A percentile compares a stretch with the other conserved stretches of the same genome.
Evolutionary conservation across 2,329 filamentous ascomycete species (phyloP).

Genomic region (Juglanconis juglandina): DNA sequence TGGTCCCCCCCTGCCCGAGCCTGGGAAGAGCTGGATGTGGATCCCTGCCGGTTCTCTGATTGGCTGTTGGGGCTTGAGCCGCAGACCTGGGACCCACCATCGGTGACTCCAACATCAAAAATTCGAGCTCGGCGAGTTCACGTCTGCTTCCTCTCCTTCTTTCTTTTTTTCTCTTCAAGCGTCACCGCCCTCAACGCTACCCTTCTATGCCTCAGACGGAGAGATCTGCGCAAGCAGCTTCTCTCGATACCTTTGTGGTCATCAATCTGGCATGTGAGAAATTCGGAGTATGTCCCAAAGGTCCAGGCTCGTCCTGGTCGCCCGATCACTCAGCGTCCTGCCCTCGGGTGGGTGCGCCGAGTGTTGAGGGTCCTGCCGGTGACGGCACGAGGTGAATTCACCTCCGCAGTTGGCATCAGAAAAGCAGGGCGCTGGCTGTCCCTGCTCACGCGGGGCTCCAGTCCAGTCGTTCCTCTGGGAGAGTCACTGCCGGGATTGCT

Average conservation of each 20-base stretch:
- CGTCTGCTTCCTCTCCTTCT: neutral
- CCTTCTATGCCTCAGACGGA: constrained; percentile 86
- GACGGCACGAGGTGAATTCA: constrained; percentile 28
- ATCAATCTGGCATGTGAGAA: constrained; percentile 73
- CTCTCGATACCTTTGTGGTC: constrained; percentile 27
- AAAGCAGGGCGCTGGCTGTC: constrained; percentile 28
- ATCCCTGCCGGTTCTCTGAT: neutral
- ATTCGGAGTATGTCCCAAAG: constrained; percentile 29
- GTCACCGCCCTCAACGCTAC: constrained; percentile 81
- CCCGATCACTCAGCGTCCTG: constrained; percentile 18
- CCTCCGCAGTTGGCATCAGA: constrained; percentile 33
- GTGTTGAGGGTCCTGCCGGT: constrained; percentile 26
- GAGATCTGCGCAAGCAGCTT: constrained; percentile 36
- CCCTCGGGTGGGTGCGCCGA: constrained; percentile 11
- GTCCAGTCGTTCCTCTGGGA: constrained; percentile 25
- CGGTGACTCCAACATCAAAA: constrained; percentile 8
- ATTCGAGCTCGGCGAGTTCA: neutral
- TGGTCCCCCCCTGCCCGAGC: neutral
- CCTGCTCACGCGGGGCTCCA: constrained; percentile 14
- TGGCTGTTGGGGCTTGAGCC: constrained; percentile 1
- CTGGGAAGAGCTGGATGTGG: neutral
- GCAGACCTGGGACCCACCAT: neutral
- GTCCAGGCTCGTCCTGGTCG: constrained; percentile 21
- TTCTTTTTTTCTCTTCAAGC: constrained; percentile 44
- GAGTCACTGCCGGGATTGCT: constrained; percentile 29